Evolutionary conservation across 305 asterid species (phyloP), one percentile per base, ranked within the genome.

Genomic region (Ilex paraguariensis): DNA sequence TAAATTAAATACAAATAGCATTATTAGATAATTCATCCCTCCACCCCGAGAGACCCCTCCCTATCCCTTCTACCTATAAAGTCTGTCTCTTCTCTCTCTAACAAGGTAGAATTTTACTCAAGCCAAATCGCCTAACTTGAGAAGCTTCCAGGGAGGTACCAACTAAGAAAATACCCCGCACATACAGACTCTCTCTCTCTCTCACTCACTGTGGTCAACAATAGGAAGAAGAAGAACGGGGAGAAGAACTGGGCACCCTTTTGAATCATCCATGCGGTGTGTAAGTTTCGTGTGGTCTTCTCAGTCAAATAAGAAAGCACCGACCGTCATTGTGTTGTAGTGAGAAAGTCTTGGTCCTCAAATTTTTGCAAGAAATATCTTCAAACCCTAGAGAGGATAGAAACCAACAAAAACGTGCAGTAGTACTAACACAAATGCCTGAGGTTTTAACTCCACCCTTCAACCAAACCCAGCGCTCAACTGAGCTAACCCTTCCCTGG

Each of bases 81-180:
- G 73, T 54, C 59, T 12, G 15, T 50, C 59, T 28, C 60, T 3
- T 52, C 53, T 49, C n/a, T 33, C 71, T 53, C 33, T 28, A 31
- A 32, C 53, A 30, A 32, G 71, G 59, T 58, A 49, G 50, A 59
- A 66, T 54, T 67, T 46, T 31, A 53, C 2, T n/a, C 53, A 12
- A 59, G n/a, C 13, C 15, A 63, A 50, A 36, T 49, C 50, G 63
- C 69, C 69, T 42, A 63, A 68, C 78, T 68, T 68, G 33, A 60
- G 74, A 68, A 68, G 58, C 64, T 60, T 73, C 70, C 73, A 63
- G 69, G 63, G 62, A 45, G 66, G 57, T 31, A 54, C 54, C 49
- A 55, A 64, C 45, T 40, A 28, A 40, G 54, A 21, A 21, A 21
- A 21, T 54, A 31, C 31, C 12, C 11, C 30, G 54, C 65, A 48